Percentiles rank a stretch among this genome's conserved stretches.
Conservation (phyloP, 257 asterid genomes). For the Solanum megistacrolobum region DNA sequence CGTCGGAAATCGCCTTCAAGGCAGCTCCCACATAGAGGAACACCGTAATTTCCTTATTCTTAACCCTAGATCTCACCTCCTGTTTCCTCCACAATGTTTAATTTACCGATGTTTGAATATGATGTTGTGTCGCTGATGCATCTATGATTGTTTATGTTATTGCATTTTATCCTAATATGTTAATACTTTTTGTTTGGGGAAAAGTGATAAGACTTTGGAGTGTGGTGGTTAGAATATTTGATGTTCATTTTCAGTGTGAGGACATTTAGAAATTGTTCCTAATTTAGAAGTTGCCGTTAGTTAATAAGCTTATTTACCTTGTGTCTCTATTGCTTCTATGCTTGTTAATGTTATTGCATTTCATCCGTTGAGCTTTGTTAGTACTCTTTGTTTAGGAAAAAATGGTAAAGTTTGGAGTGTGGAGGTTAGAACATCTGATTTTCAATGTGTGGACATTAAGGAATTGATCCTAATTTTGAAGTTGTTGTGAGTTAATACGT, state of each 20-base stretch:
- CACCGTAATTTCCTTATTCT: slow-evolving; percentile 22
- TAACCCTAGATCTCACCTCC: background rate
- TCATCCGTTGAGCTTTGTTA: background rate
- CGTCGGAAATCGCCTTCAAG: slow-evolving; percentile 61
- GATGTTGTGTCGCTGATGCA: background rate
- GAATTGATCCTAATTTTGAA: background rate
- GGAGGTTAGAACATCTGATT: background rate
- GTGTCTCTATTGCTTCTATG: no score
- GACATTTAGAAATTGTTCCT: background rate
- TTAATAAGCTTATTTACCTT: background rate
- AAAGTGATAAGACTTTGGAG: background rate
- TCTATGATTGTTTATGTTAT: background rate
- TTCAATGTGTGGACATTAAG: background rate
- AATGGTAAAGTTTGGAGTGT: background rate
- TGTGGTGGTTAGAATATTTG: background rate
- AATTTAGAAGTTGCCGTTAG: background rate
- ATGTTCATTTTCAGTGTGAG: background rate
- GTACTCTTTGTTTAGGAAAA: background rate
- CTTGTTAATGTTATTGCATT: background rate
- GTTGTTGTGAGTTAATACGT: background rate
- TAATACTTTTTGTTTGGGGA: background rate
- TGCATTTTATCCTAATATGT: background rate
- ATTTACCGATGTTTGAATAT: background rate
- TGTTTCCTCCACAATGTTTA: background rate
- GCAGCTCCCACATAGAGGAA: slow-evolving; percentile 48